A percentile compares a stretch with the other conserved stretches of the same genome.
Conservation (phyloP, 1,139 yeast species). For the Pneumocystis canis region DNA sequence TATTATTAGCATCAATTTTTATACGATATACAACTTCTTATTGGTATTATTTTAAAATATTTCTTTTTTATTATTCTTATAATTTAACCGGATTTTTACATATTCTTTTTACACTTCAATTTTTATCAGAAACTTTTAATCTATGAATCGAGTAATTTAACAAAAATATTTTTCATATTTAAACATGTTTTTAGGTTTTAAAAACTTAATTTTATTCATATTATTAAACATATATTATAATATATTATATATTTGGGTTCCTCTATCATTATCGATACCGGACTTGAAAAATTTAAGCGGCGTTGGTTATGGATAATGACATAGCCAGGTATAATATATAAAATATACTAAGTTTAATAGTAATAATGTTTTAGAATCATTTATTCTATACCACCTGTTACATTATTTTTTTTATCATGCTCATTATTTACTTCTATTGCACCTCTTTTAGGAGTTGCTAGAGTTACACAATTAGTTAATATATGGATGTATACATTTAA, state of each 20-base stretch:
- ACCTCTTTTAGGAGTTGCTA: slow-evolving; percentile 16
- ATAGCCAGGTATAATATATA: neutral
- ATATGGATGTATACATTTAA: slow-evolving; percentile 21
- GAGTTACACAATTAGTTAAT: slow-evolving; percentile 17
- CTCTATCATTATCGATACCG: neutral
- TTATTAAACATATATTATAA: neutral
- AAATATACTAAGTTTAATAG: neutral
- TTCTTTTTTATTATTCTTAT: neutral
- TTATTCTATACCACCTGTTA: slow-evolving; percentile 19
- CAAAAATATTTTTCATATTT: neutral
- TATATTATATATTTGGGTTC: no score
- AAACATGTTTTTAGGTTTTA: neutral
- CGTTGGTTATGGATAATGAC: neutral
- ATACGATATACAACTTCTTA: no score
- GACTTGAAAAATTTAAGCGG: neutral
- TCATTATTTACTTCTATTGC: slow-evolving; percentile 18
- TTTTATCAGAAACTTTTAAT: neutral
- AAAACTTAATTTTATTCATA: neutral
- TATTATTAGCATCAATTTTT: no score
- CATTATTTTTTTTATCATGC: slow-evolving; percentile 20
- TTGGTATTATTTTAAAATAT: no score
- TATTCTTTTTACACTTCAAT: neutral
- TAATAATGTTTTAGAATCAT: neutral
- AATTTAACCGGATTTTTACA: neutral
- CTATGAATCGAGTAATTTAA: neutral